Evolutionary conservation across 441 rosid species (phyloP).

Genomic region (Geranium incanum): DNA sequence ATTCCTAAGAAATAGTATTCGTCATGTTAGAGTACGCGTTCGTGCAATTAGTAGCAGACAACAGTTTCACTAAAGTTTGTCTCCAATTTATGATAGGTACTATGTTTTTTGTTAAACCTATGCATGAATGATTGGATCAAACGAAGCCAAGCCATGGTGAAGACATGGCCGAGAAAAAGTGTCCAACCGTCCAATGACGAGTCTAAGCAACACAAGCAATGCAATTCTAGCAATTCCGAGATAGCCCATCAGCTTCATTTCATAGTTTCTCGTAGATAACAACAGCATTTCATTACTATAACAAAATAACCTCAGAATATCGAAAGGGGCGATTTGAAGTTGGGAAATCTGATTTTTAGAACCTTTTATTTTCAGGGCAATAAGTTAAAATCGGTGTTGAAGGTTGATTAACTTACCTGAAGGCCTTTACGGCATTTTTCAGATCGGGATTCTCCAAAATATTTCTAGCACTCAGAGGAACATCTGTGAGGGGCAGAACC

Average conservation of each 20-base stretch:
- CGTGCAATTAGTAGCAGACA: neutral
- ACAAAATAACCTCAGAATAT: neutral
- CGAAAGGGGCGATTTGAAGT: neutral
- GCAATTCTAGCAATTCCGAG: neutral
- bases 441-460: conserved; percentile 77
- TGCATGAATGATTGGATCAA: neutral
- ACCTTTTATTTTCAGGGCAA: neutral
- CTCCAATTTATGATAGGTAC: neutral
- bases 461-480: conserved; percentile 73
- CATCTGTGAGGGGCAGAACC: conserved; percentile 42
- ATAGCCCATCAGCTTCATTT: neutral
- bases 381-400: neutral
- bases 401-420: conserved; percentile 41
- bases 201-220: neutral
- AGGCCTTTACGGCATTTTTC: conserved; percentile 76
- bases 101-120: neutral
- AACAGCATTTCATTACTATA: neutral
- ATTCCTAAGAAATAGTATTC: neutral
- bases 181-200: neutral
- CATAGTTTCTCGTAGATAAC: neutral
- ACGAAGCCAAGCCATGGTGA: neutral
- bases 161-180: neutral
- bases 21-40: neutral
- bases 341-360: neutral
- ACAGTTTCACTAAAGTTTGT: neutral